Conservation (phyloP, 768 basidiomycete genomes). For the Lenzites betulinus region DNA sequence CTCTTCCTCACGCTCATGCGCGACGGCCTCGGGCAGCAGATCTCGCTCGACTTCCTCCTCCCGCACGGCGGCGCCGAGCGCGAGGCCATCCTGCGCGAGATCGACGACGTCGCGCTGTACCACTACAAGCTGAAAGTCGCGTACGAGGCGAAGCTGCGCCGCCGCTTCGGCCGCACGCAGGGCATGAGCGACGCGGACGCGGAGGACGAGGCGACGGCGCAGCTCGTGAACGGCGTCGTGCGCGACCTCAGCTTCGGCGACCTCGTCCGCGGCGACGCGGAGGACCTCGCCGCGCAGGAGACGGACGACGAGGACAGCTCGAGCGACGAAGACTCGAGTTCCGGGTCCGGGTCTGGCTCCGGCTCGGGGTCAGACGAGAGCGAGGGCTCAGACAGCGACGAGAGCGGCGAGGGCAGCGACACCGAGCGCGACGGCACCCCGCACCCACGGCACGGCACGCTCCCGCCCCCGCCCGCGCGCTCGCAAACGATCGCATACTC, state of each 20-base stretch:
- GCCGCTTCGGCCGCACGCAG: constrained; percentile 70
- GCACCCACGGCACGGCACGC: neutral
- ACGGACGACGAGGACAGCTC: constrained; percentile 51
- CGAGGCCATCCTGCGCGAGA: constrained; percentile 74
- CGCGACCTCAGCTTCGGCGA: constrained; percentile 82
- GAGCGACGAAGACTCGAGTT: constrained; percentile 30
- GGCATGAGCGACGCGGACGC: constrained; percentile 56
- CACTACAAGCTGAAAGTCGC: constrained; percentile 94
- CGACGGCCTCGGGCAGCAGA: constrained; percentile 72
- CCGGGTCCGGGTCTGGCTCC: neutral
- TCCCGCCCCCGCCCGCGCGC: constrained; percentile 10
- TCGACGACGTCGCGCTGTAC: constrained; percentile 87
- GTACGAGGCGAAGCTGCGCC: constrained; percentile 89
- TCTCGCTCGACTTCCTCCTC: constrained; percentile 88
- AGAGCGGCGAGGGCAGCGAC: constrained; percentile 19
- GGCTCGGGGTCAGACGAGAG: constrained; percentile 16
- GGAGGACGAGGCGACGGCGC: constrained; percentile 83
- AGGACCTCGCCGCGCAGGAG: constrained; percentile 77
- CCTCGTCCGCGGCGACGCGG: constrained; percentile 73
- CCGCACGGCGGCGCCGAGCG: constrained; percentile 83
- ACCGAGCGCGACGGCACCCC: constrained; percentile 26
- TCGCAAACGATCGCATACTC: constrained; percentile 27
- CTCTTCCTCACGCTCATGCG: constrained; percentile 89
- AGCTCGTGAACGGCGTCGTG: constrained; percentile 79
- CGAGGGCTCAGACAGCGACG: constrained; percentile 20